Conservation (phyloP, 352 stramenopile species). For the Pythium aristosporum region DNA sequence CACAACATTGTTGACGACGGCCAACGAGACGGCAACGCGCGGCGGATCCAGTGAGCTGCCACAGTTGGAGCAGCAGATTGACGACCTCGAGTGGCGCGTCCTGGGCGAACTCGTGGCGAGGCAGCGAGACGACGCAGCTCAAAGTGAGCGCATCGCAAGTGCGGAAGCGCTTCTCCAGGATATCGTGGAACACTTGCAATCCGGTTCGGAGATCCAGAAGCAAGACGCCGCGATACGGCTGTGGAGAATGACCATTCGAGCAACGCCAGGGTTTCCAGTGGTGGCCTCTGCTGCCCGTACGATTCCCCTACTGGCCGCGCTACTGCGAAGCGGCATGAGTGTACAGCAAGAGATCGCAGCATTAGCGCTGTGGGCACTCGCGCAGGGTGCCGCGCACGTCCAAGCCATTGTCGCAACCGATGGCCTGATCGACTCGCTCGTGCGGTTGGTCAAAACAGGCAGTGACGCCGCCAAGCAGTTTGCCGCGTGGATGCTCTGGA, state of each 20-base stretch:
- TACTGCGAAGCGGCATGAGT: not conserved
- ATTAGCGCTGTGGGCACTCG: not conserved
- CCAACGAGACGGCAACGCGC: not conserved
- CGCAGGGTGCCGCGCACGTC: not conserved
- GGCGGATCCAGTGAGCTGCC: too few species aligned
- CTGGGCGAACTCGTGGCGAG: not conserved
- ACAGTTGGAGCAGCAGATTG: not conserved
- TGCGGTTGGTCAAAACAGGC: not conserved
- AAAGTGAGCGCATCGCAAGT: not conserved
- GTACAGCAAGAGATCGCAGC: not conserved
- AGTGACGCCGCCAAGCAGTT: too few species aligned
- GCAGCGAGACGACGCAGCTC: not conserved
- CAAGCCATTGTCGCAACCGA: not conserved
- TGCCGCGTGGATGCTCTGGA: too few species aligned
- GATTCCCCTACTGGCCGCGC: not conserved
- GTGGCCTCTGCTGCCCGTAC: not conserved
- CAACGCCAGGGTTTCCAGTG: too few species aligned
- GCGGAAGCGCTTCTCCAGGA: not conserved
- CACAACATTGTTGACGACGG: not conserved
- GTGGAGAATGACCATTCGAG: too few species aligned
- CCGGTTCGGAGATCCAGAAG: too few species aligned
- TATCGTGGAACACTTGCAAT: too few species aligned
- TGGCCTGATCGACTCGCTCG: not conserved
- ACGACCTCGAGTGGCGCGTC: not conserved
- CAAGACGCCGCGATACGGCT: too few species aligned